A percentile compares a stretch with the other conserved stretches of the same genome.
phyloP scores from a whole-genome alignment of 2,329 filamentous ascomycete genomes.

The Botrytis fabae region DNA sequence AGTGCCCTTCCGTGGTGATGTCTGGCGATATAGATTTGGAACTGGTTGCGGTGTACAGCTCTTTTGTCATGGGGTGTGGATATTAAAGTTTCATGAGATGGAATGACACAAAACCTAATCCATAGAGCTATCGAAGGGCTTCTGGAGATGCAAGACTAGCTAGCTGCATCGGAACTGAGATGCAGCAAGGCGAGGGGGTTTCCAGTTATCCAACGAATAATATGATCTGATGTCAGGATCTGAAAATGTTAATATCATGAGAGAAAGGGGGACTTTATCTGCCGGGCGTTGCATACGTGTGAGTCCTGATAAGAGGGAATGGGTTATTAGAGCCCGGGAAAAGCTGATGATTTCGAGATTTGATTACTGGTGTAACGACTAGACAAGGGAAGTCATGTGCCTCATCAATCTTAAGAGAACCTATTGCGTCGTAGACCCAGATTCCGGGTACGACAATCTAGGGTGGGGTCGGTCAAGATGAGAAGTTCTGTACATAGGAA shows the following conservation, averaged over 20 bases:
- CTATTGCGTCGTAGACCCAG: not conserved
- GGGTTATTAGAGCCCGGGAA: not conserved
- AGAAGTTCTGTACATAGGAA: not conserved
- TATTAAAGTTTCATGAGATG: slow-evolving; percentile 3
- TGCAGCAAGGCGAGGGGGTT: slow-evolving; percentile 1
- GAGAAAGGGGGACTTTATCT: not conserved
- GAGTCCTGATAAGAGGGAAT: not conserved
- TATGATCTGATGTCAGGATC: slow-evolving; percentile 27
- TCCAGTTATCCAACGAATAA: slow-evolving; percentile 19
- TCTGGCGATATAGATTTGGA: slow-evolving; percentile 13
- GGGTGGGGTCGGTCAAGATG: not conserved
- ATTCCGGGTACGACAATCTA: not conserved
- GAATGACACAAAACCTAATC: slow-evolving; percentile 2
- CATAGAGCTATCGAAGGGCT: slow-evolving; percentile 17
- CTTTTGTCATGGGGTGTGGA: slow-evolving; percentile 15
- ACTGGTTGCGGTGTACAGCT: slow-evolving; percentile 12
- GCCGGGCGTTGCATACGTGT: slow-evolving; percentile 1
- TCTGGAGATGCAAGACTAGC: slow-evolving; percentile 5
- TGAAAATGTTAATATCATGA: slow-evolving; percentile 18
- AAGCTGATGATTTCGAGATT: not conserved
- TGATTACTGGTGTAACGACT: not conserved
- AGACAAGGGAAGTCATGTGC: not conserved
- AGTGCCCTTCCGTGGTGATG: not conserved
- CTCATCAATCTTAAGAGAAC: not conserved
- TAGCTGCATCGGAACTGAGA: slow-evolving; percentile 9